A percentile compares a stretch with the other conserved stretches of the same genome.
Conservation (phyloP, 2,329 filamentous ascomycete genomes). For the Falciphora oryzae region DNA sequence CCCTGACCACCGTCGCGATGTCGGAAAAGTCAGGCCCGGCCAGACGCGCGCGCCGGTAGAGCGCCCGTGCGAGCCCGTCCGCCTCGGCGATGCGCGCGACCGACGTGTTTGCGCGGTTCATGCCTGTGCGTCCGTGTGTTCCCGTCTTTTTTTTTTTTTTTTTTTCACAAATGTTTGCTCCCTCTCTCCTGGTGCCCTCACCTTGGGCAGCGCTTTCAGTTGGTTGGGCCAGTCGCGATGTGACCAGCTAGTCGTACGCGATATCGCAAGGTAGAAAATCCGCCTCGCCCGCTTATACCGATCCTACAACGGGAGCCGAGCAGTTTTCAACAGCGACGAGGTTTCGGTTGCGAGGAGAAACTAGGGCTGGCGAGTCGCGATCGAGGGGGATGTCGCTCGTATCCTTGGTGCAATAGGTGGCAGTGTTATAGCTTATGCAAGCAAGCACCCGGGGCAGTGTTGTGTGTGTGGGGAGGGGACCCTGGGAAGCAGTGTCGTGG, state of each 20-base stretch:
- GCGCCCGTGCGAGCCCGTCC: conserved; percentile 47
- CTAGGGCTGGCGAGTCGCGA: background rate
- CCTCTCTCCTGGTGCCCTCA: background rate
- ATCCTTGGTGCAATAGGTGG: background rate
- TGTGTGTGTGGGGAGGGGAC: background rate
- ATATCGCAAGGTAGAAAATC: background rate
- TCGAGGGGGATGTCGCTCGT: background rate
- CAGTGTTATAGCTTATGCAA: background rate
- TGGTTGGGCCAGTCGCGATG: background rate
- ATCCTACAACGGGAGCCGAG: background rate
- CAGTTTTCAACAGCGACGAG: background rate
- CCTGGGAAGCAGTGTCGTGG: background rate
- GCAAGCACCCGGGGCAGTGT: background rate
- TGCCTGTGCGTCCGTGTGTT: conserved; percentile 6
- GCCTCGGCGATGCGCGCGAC: conserved; percentile 47
- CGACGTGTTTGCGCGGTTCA: conserved; percentile 19
- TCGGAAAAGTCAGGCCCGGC: conserved; percentile 43
- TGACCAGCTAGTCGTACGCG: background rate
- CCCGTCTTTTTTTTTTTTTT: no score
- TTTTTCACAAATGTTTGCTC: background rate
- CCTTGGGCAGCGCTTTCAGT: background rate
- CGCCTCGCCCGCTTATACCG: background rate
- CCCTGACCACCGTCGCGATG: conserved; percentile 43
- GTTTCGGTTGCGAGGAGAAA: background rate
- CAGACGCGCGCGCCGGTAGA: conserved; percentile 48